Evolutionary conservation across 2,329 filamentous ascomycete genomes (phyloP).

Genomic region (Sporothrix sp.): DNA sequence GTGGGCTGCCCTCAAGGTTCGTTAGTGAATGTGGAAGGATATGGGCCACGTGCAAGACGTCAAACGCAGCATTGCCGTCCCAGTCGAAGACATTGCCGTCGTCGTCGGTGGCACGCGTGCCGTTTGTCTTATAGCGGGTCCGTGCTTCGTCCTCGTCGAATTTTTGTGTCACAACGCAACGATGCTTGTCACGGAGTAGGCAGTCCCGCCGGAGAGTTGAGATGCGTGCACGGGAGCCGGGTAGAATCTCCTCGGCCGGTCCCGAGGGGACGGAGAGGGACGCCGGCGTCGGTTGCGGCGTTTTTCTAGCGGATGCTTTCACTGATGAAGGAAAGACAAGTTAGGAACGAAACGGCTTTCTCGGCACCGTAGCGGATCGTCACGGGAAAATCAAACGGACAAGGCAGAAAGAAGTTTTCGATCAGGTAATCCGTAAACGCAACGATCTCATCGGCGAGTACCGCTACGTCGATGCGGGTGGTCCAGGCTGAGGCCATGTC

Average conservation of each 20-base stretch:
- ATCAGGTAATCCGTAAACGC: too few species aligned
- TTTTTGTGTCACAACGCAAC: background rate
- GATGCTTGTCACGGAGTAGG: constrained; percentile 5
- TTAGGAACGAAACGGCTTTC: too few species aligned
- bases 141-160: constrained; percentile 1
- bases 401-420: too few species aligned
- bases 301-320: too few species aligned
- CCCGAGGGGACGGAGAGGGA: background rate
- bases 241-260: background rate
- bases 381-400: too few species aligned
- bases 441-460: too few species aligned
- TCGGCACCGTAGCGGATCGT: too few species aligned
- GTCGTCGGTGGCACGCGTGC: background rate
- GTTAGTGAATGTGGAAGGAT: background rate
- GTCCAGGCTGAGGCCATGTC: too few species aligned
- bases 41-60: background rate
- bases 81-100: background rate
- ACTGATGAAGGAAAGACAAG: too few species aligned
- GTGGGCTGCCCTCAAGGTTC: background rate
- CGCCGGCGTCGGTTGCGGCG: too few species aligned
- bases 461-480: too few species aligned
- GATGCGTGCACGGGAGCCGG: background rate
- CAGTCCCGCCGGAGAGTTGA: constrained; percentile 3
- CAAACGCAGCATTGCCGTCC: background rate
- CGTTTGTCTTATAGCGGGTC: background rate